Percentiles rank a stretch among this genome's conserved stretches.
Conservation (phyloP, 2,329 filamentous ascomycete genomes). For the Colletotrichum sp. region DNA sequence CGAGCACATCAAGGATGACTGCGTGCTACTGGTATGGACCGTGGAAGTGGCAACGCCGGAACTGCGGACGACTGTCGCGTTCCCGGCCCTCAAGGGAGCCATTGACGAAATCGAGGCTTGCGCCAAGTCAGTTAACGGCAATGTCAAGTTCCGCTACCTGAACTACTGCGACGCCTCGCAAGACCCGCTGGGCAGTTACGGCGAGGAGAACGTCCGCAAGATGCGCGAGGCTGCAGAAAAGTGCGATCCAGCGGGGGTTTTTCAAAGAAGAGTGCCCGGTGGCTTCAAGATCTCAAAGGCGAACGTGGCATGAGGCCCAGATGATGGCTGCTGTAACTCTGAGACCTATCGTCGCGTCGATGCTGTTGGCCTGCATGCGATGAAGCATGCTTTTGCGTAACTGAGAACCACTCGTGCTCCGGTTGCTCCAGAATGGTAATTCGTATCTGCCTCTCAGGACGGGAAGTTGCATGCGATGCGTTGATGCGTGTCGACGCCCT, state of each 20-base stretch:
- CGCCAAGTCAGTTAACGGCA: not conserved
- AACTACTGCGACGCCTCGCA: constrained; percentile 26
- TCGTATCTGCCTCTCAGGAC: not conserved
- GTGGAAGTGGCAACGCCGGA: not conserved
- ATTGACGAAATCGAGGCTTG: not conserved
- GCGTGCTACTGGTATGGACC: not conserved
- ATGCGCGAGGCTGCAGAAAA: constrained; percentile 25
- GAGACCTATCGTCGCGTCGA: not conserved
- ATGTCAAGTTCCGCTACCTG: not conserved
- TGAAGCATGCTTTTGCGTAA: not conserved
- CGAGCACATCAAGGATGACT: constrained; percentile 9
- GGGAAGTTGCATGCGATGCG: not conserved
- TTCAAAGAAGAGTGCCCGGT: not conserved
- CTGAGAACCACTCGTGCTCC: not conserved
- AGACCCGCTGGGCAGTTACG: constrained; percentile 25
- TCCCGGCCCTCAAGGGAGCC: not conserved
- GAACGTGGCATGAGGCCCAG: not conserved
- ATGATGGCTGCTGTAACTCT: not conserved
- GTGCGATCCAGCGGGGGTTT: not conserved
- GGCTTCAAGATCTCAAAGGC: not conserved
- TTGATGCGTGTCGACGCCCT: not conserved
- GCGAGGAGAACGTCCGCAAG: constrained; percentile 23
- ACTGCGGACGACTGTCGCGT: not conserved
- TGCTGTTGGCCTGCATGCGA: not conserved
- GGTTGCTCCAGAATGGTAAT: not conserved